Percentiles rank a stretch among this genome's conserved stretches.
These are phyloP conservation scores for Paxillus involutus DNA, from an alignment of 768 basidiomycete genomes.

Conservation along the genomic window DNA sequence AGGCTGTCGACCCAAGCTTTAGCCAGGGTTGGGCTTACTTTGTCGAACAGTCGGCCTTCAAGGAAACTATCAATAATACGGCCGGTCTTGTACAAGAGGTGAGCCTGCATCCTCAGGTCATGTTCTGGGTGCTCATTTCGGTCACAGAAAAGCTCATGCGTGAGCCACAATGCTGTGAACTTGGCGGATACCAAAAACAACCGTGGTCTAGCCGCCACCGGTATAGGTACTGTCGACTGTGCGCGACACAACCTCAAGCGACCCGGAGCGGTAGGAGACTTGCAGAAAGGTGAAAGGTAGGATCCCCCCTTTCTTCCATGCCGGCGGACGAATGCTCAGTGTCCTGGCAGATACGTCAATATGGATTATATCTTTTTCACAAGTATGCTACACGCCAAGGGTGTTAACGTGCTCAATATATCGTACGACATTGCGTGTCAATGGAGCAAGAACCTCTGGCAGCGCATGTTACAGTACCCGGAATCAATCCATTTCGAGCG, in stretches of 20 bases:
- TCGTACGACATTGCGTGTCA: conserved; percentile 18
- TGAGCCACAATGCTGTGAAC: conserved; percentile 1
- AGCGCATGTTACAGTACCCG: too few relatives aligned
- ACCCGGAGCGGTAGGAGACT: too few relatives aligned
- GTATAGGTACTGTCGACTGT: conserved; percentile 30
- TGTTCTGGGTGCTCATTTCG: too few relatives aligned
- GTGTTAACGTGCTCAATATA: neutral
- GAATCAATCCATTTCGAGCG: too few relatives aligned
- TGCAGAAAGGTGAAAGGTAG: too few relatives aligned
- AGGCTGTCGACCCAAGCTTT: conserved; percentile 27
- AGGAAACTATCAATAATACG: too few relatives aligned
- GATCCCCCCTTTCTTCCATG: too few relatives aligned
- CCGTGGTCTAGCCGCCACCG: conserved; percentile 22
- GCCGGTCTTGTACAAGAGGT: too few relatives aligned
- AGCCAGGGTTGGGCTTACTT: conserved; percentile 28
- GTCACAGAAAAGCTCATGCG: conserved; percentile 15
- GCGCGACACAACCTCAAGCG: conserved; percentile 16
- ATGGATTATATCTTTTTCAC: conserved; percentile 17
- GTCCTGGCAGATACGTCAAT: too few relatives aligned
- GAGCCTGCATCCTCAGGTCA: too few relatives aligned
- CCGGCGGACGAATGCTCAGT: too few relatives aligned
- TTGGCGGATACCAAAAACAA: conserved; percentile 5
- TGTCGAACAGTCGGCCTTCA: too few relatives aligned
- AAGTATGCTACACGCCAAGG: neutral
- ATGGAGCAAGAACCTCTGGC: conserved; percentile 5